Percentiles rank a stretch among this genome's conserved stretches.
phyloP scores from a whole-genome alignment of 345 rosid genomes.

The Eucalyptus cloeziana region DNA sequence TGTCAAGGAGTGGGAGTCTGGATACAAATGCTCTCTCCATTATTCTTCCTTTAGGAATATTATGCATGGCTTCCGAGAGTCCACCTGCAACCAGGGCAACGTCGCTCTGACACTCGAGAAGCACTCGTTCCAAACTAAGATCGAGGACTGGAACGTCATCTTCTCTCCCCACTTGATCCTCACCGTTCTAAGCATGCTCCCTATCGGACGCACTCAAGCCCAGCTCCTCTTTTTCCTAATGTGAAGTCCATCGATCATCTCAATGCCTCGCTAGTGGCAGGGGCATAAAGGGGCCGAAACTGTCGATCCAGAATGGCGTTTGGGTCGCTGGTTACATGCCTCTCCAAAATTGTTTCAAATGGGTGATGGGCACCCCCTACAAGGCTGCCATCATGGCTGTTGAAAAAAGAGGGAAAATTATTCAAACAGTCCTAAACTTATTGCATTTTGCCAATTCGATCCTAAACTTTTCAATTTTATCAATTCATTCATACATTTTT shows the following conservation, averaged over 20 bases:
- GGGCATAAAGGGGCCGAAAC: background rate
- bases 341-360: background rate
- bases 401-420: background rate
- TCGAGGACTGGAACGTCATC: background rate
- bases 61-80: background rate
- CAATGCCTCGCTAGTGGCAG: background rate
- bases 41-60: background rate
- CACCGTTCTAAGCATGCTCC: background rate
- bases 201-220: background rate
- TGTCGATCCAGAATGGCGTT: background rate
- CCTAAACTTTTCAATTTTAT: too few species aligned
- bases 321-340: background rate
- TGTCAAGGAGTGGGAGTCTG: background rate
- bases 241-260: background rate
- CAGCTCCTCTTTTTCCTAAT: background rate
- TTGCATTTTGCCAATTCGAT: too few species aligned
- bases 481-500: too few species aligned
- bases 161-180: background rate
- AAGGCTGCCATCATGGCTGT: background rate
- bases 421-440: too few species aligned
- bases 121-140: background rate
- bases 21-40: background rate
- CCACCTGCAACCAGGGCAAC: background rate
- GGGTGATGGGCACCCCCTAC: background rate
- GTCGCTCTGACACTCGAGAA: background rate